Evolutionary conservation across 1,139 yeast species (phyloP).

Genomic region (Blastobotrys elegans): DNA sequence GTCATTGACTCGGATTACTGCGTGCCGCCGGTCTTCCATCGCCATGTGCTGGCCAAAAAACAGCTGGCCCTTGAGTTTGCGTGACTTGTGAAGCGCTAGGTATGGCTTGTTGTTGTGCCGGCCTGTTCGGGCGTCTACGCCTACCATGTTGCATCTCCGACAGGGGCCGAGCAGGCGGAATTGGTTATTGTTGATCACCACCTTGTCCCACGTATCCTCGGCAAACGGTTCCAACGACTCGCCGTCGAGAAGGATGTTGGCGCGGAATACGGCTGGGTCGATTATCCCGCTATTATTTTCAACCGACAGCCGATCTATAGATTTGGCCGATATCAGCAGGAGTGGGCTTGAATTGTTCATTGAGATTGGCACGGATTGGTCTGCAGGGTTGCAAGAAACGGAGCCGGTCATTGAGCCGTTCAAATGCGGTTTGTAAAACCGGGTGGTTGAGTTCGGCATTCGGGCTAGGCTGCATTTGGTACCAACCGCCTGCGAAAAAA

Average conservation of each 20-base stretch:
- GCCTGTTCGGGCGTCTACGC: constrained; percentile 37
- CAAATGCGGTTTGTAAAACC: constrained; percentile 18
- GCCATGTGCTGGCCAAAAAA: constrained; percentile 25
- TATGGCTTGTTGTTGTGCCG: constrained; percentile 36
- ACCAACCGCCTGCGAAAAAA: constrained; percentile 31
- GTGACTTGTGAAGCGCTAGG: constrained; percentile 27
- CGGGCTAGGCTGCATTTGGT: constrained; percentile 36
- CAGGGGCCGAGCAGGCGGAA: constrained; percentile 32
- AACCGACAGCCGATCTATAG: constrained; percentile 27
- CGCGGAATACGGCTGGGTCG: constrained; percentile 34
- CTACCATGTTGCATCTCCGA: constrained; percentile 41
- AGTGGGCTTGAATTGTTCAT: constrained; percentile 39
- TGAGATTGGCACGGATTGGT: constrained; percentile 13
- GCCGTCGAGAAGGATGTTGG: constrained; percentile 34
- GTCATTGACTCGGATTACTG: not conserved
- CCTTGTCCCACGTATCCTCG: constrained; percentile 36
- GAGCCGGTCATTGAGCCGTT: constrained; percentile 9
- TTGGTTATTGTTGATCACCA: constrained; percentile 17
- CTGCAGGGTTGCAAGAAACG: not conserved
- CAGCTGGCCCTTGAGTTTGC: constrained; percentile 23
- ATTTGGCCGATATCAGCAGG: constrained; percentile 32
- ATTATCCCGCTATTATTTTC: constrained; percentile 16
- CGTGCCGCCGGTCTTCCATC: constrained; percentile 9
- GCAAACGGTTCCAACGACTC: constrained; percentile 28
- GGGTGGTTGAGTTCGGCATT: constrained; percentile 13